Evolutionary conservation across 2,329 filamentous ascomycete genomes (phyloP), one percentile per base, ranked within the genome.

Genomic region (Westerdykella sp.): DNA sequence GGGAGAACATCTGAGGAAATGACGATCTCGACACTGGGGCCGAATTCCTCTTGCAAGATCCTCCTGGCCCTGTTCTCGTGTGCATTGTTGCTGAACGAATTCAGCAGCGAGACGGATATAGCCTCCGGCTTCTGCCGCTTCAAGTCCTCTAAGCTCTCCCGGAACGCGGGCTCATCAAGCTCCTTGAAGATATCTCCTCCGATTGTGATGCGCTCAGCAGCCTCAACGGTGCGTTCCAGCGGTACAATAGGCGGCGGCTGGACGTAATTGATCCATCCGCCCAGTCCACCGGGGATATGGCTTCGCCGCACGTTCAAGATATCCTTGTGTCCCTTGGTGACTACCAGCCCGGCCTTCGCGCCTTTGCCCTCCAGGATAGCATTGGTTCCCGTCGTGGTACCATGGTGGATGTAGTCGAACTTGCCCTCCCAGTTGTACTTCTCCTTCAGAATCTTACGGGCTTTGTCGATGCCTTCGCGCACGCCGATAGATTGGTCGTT

Each of bases 261-360:
- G 0, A 66, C 60, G 47, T 65, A 76, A 40, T 71, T 69, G 45
- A 76, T 66, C 73, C 73, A 76, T 10, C 70, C 71, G 1, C 71
- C 73, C 9, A 76, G 55, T 2, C 71, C 71, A 3, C 73, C 73
- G 0, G 73, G 73, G n/a, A 76, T 75, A 43, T 76, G 72, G 15
- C 70, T 73, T 21, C 73, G 62, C 7, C 73, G 60, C 10, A 73
- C 58, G 0, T 68, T 67, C 39, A 76, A 57, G 36, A 75, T 68
- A 49, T 75, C 72, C 47, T 73, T 74, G 56, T 75, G 72, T 4
- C 73, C 73, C 2, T 67, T 63, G 1, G 73, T 75, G 10, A 75
- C 70, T 23, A 76, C 59, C 1, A 75, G 59, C 1, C 66, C 72
- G 1, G 72, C 67, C 23, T 68, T 69, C n/a, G 69, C 71, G 21